Evolutionary conservation across 768 basidiomycete genomes (phyloP), one percentile per base, ranked within the genome.

Genomic region (Hirschioporus abietinus): DNA sequence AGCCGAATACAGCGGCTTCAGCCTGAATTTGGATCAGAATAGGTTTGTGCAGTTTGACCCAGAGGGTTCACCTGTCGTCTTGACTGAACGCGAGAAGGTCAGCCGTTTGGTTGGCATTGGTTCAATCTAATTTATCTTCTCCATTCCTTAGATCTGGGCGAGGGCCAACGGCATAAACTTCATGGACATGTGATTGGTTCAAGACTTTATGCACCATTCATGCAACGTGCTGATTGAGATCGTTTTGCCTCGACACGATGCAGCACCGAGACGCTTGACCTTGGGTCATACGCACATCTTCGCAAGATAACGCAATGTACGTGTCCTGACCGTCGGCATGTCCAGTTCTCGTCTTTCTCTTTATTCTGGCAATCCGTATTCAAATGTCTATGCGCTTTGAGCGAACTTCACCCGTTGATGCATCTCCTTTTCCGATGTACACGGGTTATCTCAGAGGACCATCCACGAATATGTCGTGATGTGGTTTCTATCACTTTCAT

Each of bases 41-140:
- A 64, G 95, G 63, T 84, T 95, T 64, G 88, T 96, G 64, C 86
- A 93, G 74, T 80, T 93, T 73, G 85, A 89, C 15, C 60, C 30
- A 12, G 10, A 12, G 60, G 65, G 90, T 84, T 36, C 79, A 87
- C 89, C 92, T 3, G 83, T 89, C 64, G 90, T 87, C 89, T 90
- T 95, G 79, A 86, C 93, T 17, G 95, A 97, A 77, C 78, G 91
- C n/a, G 89, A 95, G 71, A 97, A 96, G 88, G 91, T 90, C 23
- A 35, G 36, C 12, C 30, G 15, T 23, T 7, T 24, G 9, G 35
- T 35, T 35, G 20, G 23, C 7, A 4, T 10, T 20, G 60, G 42
- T 23, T 35, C 34, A 24, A 52, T n/a, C 25, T 63, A 23, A 27
- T n/a, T 15, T 20, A 52, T 2, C 17, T 65, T 67, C 25, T 66